Evolutionary conservation across 495 filamentous ascomycete species (phyloP), one percentile per base, ranked within the genome.

Genomic region (Arthonia radiata): DNA sequence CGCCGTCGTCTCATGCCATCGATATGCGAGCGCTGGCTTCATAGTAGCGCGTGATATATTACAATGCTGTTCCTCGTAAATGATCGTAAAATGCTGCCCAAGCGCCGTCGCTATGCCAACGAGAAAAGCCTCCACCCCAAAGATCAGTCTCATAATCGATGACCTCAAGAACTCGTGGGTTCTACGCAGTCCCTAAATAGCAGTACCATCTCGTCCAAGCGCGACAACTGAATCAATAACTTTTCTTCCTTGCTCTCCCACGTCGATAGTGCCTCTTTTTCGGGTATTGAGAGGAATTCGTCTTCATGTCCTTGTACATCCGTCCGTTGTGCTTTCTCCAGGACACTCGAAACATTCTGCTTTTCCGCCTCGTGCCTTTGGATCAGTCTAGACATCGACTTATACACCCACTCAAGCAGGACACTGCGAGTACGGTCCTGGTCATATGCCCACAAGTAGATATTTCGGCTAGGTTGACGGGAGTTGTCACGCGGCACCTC

Each of bases 371-470:
- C 59, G 14, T 76, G 52, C 8, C 77, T 65, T 43, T 91, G 77
- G 27, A 93, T 37, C 23, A 67, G 70, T 21, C 78, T 64, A n/a
- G 73, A 61, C 80, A 94, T 91, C 8, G 69, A 63, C 42, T 81
- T 81, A 53, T 90, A 93, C 6, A 67, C 63, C 31, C 73, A 69
- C 23, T 81, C 65, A 5, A 90, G 44, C 4, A 90, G 41, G 16
- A 64, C 61, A 9, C 54, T 48, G 19, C 62, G 51, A 12, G 68
- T 65, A 17, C 71, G 64, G 12, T 79, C 68, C 1, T 56, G 47
- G 38, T 94, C 86, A 43, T 72, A 90, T 50, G 63, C 90, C 74
- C 79, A 93, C 13, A 94, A 59, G 43, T 74, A 93, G 19, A 83
- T 67, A 1, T 78, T 82, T 18, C 75, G 67, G 26, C 59, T 67